A percentile compares a stretch with the other conserved stretches of the same genome.
phyloP scores from a whole-genome alignment of 352 stramenopile species.

The Phytophthora capsici region DNA sequence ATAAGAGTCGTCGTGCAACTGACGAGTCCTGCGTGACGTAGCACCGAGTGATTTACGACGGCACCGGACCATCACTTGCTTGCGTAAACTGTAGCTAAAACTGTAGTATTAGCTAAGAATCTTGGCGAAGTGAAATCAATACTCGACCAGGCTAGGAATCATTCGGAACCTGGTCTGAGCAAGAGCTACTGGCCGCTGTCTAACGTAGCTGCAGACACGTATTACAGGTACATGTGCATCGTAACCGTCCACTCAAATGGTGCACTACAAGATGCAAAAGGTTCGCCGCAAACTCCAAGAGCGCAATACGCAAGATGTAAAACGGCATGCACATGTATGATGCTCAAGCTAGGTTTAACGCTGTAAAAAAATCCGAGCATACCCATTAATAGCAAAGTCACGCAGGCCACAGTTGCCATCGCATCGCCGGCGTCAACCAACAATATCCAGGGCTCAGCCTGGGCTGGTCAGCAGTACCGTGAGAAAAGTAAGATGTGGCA shows the following conservation, averaged over 20 bases:
- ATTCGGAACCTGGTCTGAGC: neutral
- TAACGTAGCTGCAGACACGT: neutral
- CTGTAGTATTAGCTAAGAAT: too few relatives aligned
- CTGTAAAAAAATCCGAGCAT: neutral
- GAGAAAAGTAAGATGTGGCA: conserved; percentile 19
- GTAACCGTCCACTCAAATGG: neutral
- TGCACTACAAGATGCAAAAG: neutral
- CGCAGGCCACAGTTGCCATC: conserved; percentile 1
- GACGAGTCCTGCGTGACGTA: conserved; percentile 2
- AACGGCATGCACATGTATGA: neutral
- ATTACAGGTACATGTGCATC: too few relatives aligned
- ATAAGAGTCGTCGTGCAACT: conserved; percentile 7
- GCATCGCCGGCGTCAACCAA: neutral
- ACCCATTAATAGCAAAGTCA: conserved; percentile 8
- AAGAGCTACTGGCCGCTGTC: neutral
- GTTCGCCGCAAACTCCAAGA: too few relatives aligned
- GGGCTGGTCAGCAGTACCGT: neutral
- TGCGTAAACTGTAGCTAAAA: neutral
- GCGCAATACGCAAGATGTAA: neutral
- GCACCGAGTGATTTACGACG: too few relatives aligned
- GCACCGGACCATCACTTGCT: conserved; percentile 1
- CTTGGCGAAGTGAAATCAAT: too few relatives aligned
- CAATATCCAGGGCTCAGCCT: conserved; percentile 20
- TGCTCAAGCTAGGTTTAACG: neutral
- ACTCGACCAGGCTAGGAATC: neutral